These are phyloP conservation scores for Lodderomyces theae DNA, from an alignment of 1,139 yeast species.

Conservation along the genomic window DNA sequence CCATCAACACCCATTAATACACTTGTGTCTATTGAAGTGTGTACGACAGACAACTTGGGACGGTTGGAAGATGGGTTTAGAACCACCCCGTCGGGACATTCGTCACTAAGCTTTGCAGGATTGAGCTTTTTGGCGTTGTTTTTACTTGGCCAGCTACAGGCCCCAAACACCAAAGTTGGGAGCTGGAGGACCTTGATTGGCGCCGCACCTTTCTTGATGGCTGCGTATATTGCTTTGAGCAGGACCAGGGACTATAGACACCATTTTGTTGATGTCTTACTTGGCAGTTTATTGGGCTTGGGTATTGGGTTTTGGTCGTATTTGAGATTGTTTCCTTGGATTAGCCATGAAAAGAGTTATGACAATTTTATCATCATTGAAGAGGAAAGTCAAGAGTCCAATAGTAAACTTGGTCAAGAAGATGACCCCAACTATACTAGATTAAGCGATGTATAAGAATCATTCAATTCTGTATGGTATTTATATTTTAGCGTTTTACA, in stretches of 20 bases:
- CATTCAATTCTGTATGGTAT: no score
- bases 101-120: slow-evolving; percentile 65
- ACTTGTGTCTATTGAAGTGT: slow-evolving; percentile 59
- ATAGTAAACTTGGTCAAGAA: slow-evolving; percentile 1
- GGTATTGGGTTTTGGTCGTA: slow-evolving; percentile 37
- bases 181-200: slow-evolving; percentile 50
- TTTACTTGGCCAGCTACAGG: slow-evolving; percentile 58
- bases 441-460: slow-evolving; percentile 5
- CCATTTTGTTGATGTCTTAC: slow-evolving; percentile 65
- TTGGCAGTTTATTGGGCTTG: slow-evolving; percentile 58
- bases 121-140: slow-evolving; percentile 62
- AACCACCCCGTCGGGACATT: slow-evolving; percentile 79
- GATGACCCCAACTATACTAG: background rate
- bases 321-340: slow-evolving; percentile 35
- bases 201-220: slow-evolving; percentile 49
- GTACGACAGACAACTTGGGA: slow-evolving; percentile 49
- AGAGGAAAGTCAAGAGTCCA: slow-evolving; percentile 15
- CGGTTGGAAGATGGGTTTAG: slow-evolving; percentile 65
- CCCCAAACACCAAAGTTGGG: slow-evolving; percentile 41
- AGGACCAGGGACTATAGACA: slow-evolving; percentile 80
- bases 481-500: slow-evolving; percentile 34
- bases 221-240: slow-evolving; percentile 62
- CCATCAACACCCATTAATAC: slow-evolving; percentile 45
- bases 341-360: slow-evolving; percentile 20
- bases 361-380: slow-evolving; percentile 23